A percentile compares a stretch with the other conserved stretches of the same genome.
These are phyloP conservation scores for Thalassiosira ordinaria DNA, from an alignment of 352 stramenopile species.

Conservation along the genomic window DNA sequence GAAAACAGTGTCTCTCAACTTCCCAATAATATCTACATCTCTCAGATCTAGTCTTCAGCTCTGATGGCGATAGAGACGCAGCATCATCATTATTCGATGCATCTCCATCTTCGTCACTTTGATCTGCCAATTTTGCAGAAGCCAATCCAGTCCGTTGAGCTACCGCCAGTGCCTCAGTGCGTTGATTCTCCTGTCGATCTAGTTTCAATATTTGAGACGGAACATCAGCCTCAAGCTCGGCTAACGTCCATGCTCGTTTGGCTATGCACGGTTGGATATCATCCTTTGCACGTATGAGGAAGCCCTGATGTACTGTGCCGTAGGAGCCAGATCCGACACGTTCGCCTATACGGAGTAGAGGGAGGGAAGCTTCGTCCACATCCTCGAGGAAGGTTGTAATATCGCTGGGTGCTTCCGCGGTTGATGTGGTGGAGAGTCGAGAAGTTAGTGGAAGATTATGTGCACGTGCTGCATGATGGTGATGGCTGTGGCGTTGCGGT, in stretches of 20 bases:
- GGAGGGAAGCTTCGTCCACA: constrained; percentile 11
- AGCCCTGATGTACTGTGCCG: constrained; percentile 30
- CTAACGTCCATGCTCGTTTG: constrained; percentile 34
- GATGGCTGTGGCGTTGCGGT: neutral
- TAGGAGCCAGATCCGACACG: constrained; percentile 39
- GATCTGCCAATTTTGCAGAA: neutral
- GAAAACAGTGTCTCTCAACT: constrained; percentile 72
- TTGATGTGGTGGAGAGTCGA: neutral
- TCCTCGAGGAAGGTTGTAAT: constrained; percentile 6
- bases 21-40: constrained; percentile 77
- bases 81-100: neutral
- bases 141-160: constrained; percentile 29
- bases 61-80: neutral
- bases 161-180: neutral
- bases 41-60: constrained; percentile 45
- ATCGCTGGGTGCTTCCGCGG: neutral
- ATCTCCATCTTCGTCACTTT: neutral
- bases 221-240: constrained; percentile 25
- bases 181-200: constrained; percentile 1
- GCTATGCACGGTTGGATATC: constrained; percentile 21
- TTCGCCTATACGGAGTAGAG: constrained; percentile 10
- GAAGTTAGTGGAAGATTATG: neutral
- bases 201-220: constrained; percentile 10
- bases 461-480: neutral
- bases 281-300: constrained; percentile 18